Conservation (phyloP, 2,329 filamentous ascomycete genomes). For the Trichoderma sp. region DNA sequence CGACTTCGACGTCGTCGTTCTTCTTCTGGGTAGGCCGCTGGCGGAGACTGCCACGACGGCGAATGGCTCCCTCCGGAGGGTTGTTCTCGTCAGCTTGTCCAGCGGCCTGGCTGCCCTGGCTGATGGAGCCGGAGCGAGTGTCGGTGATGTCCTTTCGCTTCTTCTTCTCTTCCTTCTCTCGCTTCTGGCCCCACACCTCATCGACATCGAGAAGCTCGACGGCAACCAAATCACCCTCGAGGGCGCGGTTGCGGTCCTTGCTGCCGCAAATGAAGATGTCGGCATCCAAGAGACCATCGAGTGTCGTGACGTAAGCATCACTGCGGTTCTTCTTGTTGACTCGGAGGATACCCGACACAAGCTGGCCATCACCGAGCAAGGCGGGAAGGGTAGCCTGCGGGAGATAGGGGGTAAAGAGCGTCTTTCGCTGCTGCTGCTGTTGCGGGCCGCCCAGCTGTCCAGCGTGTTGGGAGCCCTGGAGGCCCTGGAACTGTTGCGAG, state of each 20-base stretch:
- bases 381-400: constrained; percentile 92
- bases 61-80: constrained; percentile 78
- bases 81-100: constrained; percentile 64
- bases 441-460: constrained; percentile 66
- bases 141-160: constrained; percentile 99
- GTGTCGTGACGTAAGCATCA: constrained; percentile 94
- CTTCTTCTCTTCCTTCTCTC: constrained; percentile 99
- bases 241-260: constrained; percentile 95
- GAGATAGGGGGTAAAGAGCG: constrained; percentile 95
- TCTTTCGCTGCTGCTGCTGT: constrained; percentile 92
- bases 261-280: constrained; percentile 99
- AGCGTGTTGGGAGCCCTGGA: constrained; percentile 72
- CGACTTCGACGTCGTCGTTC: constrained; percentile 98
- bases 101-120: constrained; percentile 67
- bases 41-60: constrained; percentile 89
- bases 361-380: constrained; percentile 84
- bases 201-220: constrained; percentile 96
- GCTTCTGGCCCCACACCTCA: constrained; percentile 98
- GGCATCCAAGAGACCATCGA: constrained; percentile 83
- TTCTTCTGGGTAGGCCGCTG: constrained; percentile 99
- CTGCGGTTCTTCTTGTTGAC: constrained; percentile 99
- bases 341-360: constrained; percentile 93
- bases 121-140: constrained; percentile 75
- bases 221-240: constrained; percentile 94
- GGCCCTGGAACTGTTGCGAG: constrained; percentile 70